Percentiles rank a stretch among this genome's conserved stretches.
These are phyloP conservation scores for Paraleonurus japonicus DNA, from an alignment of 257 asterid genomes.

Conservation along the genomic window DNA sequence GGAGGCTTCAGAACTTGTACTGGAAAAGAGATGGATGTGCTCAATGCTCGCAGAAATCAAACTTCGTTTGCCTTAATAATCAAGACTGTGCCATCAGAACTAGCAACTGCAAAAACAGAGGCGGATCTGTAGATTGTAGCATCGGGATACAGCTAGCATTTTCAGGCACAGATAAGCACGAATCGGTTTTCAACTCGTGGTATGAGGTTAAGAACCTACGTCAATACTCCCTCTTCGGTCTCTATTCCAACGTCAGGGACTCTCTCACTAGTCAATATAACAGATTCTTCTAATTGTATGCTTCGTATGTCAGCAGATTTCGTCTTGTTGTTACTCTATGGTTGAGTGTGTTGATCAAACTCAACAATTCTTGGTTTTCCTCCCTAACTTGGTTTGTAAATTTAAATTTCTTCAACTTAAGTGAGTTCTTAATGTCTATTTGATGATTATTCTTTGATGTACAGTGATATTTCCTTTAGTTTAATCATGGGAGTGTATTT, in stretches of 20 bases:
- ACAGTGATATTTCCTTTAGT: not conserved
- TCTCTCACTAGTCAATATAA: slow-evolving; percentile 79
- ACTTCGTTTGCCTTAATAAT: slow-evolving; percentile 72
- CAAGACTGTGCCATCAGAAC: slow-evolving; percentile 91
- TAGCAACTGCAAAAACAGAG: slow-evolving; percentile 62
- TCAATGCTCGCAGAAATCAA: slow-evolving; percentile 59
- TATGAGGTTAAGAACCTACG: slow-evolving; percentile 90
- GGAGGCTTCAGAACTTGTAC: slow-evolving; percentile 85
- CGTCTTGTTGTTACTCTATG: slow-evolving; percentile 21
- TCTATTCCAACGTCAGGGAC: slow-evolving; percentile 72
- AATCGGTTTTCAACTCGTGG: slow-evolving; percentile 89
- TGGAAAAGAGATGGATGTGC: slow-evolving; percentile 94
- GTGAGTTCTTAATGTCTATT: not conserved
- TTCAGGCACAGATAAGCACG: slow-evolving; percentile 93
- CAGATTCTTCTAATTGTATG: slow-evolving; percentile 47
- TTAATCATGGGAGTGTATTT: not conserved
- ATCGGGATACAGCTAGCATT: slow-evolving; percentile 84
- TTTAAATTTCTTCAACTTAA: slow-evolving; percentile 9
- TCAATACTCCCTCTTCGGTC: slow-evolving; percentile 81
- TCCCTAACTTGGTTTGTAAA: slow-evolving; percentile 20
- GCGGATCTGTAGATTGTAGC: slow-evolving; percentile 88
- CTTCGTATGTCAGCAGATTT: slow-evolving; percentile 18
- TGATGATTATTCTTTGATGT: not conserved
- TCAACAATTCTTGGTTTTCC: not conserved
- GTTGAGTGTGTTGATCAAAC: slow-evolving; percentile 16